Evolutionary conservation across 2,329 filamentous ascomycete species (phyloP).

Genomic region (Verticillium albo-atrum): DNA sequence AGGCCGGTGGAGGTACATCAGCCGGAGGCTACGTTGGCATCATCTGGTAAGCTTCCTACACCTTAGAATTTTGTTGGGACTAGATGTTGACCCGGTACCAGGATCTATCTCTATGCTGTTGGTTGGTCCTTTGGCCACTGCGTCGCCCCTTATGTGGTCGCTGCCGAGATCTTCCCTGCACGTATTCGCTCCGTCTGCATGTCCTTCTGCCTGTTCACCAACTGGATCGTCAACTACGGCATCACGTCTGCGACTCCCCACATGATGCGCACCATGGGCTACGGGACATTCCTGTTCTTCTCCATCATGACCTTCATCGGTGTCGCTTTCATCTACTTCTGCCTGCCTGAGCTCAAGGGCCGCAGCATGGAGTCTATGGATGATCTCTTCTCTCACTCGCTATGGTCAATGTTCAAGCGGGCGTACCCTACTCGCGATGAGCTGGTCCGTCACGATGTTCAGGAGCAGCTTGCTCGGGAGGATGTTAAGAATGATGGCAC

Average conservation of each 20-base stretch:
- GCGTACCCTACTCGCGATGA: conserved; percentile 46
- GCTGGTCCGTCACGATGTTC: not conserved
- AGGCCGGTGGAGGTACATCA: conserved; percentile 23
- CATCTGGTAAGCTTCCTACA: conserved; percentile 15
- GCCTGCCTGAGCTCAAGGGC: conserved; percentile 46
- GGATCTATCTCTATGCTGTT: conserved; percentile 25
- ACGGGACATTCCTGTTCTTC: conserved; percentile 12
- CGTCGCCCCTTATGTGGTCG: conserved; percentile 15
- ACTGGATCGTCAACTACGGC: conserved; percentile 26
- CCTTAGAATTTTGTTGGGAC: not conserved
- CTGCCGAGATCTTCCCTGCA: conserved; percentile 24
- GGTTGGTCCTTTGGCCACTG: conserved; percentile 19
- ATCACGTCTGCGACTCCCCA: conserved; percentile 22
- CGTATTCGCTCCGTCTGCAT: conserved; percentile 22
- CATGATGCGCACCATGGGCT: conserved; percentile 11
- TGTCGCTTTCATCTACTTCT: conserved; percentile 37
- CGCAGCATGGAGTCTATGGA: conserved; percentile 46
- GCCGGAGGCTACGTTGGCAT: conserved; percentile 35
- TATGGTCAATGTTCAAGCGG: conserved; percentile 35
- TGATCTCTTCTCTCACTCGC: conserved; percentile 33
- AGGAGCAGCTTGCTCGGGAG: not conserved
- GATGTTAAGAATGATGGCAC: not conserved
- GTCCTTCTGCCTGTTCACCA: conserved; percentile 17
- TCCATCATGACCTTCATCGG: conserved; percentile 5
- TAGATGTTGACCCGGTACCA: conserved; percentile 1